These are phyloP conservation scores for Strobilomyces confusus DNA, from an alignment of 768 basidiomycete species.

Conservation along the genomic window DNA sequence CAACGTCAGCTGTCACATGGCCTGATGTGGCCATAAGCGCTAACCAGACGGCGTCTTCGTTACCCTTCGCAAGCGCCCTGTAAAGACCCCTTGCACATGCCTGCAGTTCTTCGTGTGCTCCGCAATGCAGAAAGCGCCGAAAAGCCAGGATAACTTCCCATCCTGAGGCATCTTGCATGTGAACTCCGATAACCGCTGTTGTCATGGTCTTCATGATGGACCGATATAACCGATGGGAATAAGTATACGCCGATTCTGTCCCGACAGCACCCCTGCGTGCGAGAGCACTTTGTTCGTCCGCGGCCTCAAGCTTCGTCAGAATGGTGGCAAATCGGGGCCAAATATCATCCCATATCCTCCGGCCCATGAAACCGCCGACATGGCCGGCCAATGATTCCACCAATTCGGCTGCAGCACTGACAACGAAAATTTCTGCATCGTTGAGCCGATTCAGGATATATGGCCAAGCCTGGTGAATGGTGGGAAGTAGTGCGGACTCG, in stretches of 20 bases:
- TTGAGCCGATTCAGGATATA: conserved; percentile 80
- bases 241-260: conserved; percentile 70
- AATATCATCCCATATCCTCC: conserved; percentile 84
- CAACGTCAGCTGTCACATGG: conserved; percentile 37
- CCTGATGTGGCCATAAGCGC: conserved; percentile 55
- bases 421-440: conserved; percentile 74
- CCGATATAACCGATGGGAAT: conserved; percentile 77
- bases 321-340: conserved; percentile 81
- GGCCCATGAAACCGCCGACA: conserved; percentile 82
- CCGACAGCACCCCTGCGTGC: conserved; percentile 54
- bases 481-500: conserved; percentile 73
- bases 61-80: conserved; percentile 49
- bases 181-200: conserved; percentile 60
- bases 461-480: conserved; percentile 91
- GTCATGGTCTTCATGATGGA: conserved; percentile 73
- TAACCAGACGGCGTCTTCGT: conserved; percentile 85
- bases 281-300: conserved; percentile 65
- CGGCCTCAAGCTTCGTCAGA: conserved; percentile 54
- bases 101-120: conserved; percentile 75
- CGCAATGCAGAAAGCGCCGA: conserved; percentile 67
- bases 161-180: conserved; percentile 60
- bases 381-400: conserved; percentile 67
- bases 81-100: conserved; percentile 62
- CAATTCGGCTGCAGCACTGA: conserved; percentile 68
- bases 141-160: conserved; percentile 83